Evolutionary conservation across 495 filamentous ascomycete genomes (phyloP), one percentile per base, ranked within the genome.

Genomic region (Neurospora sp.): DNA sequence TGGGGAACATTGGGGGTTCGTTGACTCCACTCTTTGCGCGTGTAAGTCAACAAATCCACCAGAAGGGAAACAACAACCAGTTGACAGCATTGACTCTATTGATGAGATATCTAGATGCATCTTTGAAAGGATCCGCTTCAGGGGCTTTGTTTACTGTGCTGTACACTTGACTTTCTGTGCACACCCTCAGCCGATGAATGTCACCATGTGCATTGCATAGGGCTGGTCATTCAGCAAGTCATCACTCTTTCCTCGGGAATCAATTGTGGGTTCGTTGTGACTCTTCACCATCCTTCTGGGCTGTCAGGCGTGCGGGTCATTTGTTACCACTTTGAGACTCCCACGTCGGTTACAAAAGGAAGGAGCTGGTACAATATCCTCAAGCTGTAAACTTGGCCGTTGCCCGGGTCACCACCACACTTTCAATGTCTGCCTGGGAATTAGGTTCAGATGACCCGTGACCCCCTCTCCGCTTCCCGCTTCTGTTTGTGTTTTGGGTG

Each of bases 221-320:
- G 76, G 76, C 74, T 77, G 74, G 71, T 75, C 71, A 75, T 54
- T 27, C 46, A 54, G 46, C 46, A 54, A 31, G 54, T 62, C 54
- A 62, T 62, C 54, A 62, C 54, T 62, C 54, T 62, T 62, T 35
- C 11, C 14, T 0, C 27, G 23, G 1, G 48, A 62, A 31, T 62
- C 23, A 3, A 35, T 62, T 62, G 54, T 62, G 54, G 54, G 39
- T 27, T 72, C 69, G 35, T 39, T 70, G 76, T 78, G 76, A 78
- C 75, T 76, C 72, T 39, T 71, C 40, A 27, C 0, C 72, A 70
- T 37, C 38, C 6, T 62, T 31, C 54, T 62, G 27, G 38, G 20
- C 41, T 70, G 71, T 72, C 74, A 75, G 75, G 31, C 69, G 73
- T 62, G 27, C 54, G 27, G 5, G 54, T 62, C 54, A 62, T 0